These are phyloP conservation scores for Umbelopsis sp. DNA, from an alignment of 371 early-diverging fungal species.

Conservation along the genomic window DNA sequence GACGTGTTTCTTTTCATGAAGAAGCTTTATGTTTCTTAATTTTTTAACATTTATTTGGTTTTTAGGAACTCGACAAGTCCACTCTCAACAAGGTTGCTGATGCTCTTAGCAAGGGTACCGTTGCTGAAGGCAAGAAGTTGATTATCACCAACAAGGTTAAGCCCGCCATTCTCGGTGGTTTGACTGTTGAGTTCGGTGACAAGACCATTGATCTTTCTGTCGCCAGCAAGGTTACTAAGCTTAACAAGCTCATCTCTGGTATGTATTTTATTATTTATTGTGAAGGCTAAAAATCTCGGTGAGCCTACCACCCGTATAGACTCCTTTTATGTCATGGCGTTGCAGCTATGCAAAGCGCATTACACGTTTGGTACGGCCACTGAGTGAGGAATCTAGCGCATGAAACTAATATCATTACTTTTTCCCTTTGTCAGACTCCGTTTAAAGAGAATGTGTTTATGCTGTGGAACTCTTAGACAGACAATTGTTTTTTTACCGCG, in stretches of 20 bases:
- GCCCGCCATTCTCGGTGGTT: constrained; percentile 93
- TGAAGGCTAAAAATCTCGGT: neutral
- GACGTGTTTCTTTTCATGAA: neutral
- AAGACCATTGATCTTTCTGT: constrained; percentile 98
- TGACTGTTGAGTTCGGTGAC: constrained; percentile 96
- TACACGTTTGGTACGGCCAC: too few species aligned
- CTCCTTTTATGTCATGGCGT: too few species aligned
- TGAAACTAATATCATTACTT: neutral
- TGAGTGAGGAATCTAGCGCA: neutral
- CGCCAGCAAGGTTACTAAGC: constrained; percentile 91
- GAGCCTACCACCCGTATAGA: neutral
- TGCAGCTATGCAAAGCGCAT: too few species aligned
- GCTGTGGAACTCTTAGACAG: constrained; percentile 16
- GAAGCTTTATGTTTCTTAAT: neutral
- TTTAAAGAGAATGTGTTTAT: constrained; percentile 1
- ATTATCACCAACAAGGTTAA: constrained; percentile 91
- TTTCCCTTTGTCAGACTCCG: neutral
- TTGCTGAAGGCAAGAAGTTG: constrained; percentile 63
- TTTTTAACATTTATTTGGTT: neutral
- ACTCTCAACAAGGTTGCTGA: constrained; percentile 57
- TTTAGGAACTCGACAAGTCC: constrained; percentile 56
- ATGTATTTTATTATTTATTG: constrained; percentile 21
- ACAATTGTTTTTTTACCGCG: constrained; percentile 18
- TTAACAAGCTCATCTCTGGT: constrained; percentile 86
- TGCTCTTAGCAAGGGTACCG: constrained; percentile 52